phyloP scores from a whole-genome alignment of 2,329 filamentous ascomycete species.

The Cytospora piceicola region DNA sequence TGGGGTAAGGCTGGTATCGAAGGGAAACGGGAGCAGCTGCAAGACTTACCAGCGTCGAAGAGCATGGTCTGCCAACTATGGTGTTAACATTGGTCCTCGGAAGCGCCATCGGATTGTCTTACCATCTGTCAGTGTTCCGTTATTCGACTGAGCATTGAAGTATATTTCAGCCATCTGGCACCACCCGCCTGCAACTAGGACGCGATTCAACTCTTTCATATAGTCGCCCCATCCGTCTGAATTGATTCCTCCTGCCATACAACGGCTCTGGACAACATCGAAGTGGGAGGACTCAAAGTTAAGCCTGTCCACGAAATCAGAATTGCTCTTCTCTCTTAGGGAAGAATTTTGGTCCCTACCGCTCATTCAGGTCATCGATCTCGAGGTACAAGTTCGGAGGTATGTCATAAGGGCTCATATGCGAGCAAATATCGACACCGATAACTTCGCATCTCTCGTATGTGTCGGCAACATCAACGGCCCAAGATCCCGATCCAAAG shows the following conservation, averaged over 20 bases:
- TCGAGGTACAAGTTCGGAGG: constrained; percentile 72
- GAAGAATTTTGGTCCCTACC: constrained; percentile 43
- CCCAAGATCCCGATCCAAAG: constrained; percentile 73
- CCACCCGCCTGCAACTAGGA: constrained; percentile 79
- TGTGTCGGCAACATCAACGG: constrained; percentile 66
- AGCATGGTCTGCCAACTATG: constrained; percentile 56
- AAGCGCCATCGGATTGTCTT: constrained; percentile 67
- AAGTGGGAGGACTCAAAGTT: constrained; percentile 64
- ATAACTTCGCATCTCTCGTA: constrained; percentile 69
- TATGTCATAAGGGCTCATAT: constrained; percentile 66
- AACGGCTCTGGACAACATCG: constrained; percentile 80
- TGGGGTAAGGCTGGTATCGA: background rate
- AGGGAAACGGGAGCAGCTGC: background rate
- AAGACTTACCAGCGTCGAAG: constrained; percentile 60
- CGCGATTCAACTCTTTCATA: constrained; percentile 72
- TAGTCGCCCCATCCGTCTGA: constrained; percentile 74
- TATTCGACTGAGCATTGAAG: constrained; percentile 83
- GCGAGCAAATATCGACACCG: constrained; percentile 72
- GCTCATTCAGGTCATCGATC: constrained; percentile 72
- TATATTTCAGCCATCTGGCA: constrained; percentile 88
- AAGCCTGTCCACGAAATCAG: constrained; percentile 63
- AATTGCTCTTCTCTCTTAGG: constrained; percentile 26
- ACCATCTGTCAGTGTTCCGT: constrained; percentile 72
- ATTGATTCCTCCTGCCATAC: constrained; percentile 74
- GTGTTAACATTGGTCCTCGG: background rate